Conservation (phyloP, 495 filamentous ascomycete genomes). For the Penicillium roqueforti region DNA sequence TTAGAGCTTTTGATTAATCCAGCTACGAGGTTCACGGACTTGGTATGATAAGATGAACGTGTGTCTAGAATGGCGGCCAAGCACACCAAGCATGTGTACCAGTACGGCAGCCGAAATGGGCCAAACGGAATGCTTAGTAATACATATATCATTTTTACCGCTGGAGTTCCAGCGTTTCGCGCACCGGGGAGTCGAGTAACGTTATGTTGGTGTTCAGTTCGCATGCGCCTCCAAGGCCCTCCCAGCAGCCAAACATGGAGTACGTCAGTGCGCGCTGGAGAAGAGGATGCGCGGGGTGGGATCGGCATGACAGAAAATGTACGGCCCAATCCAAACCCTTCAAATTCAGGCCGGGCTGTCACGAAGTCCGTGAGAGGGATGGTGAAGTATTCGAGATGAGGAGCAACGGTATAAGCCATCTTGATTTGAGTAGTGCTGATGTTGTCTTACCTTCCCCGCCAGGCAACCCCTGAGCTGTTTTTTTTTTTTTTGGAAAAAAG, state of each 20-base stretch:
- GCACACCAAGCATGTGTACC: no score
- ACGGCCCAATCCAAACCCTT: conserved; percentile 36
- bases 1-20: no score
- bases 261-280: conserved; percentile 47
- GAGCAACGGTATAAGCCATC: conserved; percentile 30
- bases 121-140: no score
- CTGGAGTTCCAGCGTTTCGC: conserved; percentile 58
- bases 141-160: no score
- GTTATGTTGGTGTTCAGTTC: conserved; percentile 45
- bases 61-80: no score
- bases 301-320: conserved; percentile 36
- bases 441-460: not conserved
- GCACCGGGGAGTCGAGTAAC: conserved; percentile 49
- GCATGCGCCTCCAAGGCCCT: conserved; percentile 53
- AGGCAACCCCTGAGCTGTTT: not conserved
- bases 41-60: no score
- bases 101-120: no score
- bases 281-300: conserved; percentile 34
- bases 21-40: no score
- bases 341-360: conserved; percentile 30
- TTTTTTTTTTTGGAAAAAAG: not conserved
- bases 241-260: conserved; percentile 50
- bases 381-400: conserved; percentile 37
- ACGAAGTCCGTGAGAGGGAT: conserved; percentile 34
- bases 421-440: not conserved